Evolutionary conservation across 805 yeast genomes (phyloP).

Genomic region (Starmerella vaccinii): DNA sequence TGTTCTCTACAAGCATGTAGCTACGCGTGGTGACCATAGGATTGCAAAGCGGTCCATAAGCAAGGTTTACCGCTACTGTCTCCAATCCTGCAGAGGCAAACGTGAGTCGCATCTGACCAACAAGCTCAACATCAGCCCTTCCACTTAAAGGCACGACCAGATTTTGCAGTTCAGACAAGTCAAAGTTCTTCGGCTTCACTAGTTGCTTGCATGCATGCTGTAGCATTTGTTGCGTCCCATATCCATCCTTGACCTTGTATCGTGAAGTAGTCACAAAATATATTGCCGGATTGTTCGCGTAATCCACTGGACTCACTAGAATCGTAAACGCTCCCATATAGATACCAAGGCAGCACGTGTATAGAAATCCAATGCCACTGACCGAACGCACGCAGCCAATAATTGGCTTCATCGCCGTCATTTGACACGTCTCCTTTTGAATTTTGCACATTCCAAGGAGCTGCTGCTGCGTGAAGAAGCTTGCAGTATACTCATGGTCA

Average conservation of each 20-base stretch:
- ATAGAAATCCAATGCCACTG: constrained; percentile 77
- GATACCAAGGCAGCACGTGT: constrained; percentile 72
- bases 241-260: constrained; percentile 74
- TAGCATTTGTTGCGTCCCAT: constrained; percentile 74
- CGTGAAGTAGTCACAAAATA: constrained; percentile 63
- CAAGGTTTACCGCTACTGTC: constrained; percentile 59
- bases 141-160: constrained; percentile 64
- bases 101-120: constrained; percentile 45
- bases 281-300: constrained; percentile 59
- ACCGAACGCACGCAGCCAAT: constrained; percentile 81
- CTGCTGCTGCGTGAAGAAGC: constrained; percentile 46
- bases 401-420: constrained; percentile 59
- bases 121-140: constrained; percentile 56
- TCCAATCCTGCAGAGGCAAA: constrained; percentile 58
- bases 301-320: constrained; percentile 66
- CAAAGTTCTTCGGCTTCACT: constrained; percentile 48
- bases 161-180: constrained; percentile 57
- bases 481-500: constrained; percentile 57
- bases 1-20: constrained; percentile 78
- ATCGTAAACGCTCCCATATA: constrained; percentile 81
- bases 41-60: constrained; percentile 69
- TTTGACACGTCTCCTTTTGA: constrained; percentile 82
- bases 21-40: constrained; percentile 80
- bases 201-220: constrained; percentile 54
- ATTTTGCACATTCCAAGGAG: constrained; percentile 75